Evolutionary conservation across 106 monocot genomes (phyloP), one percentile per base, ranked within the genome.

Genomic region (Dendrobium catenatum): DNA sequence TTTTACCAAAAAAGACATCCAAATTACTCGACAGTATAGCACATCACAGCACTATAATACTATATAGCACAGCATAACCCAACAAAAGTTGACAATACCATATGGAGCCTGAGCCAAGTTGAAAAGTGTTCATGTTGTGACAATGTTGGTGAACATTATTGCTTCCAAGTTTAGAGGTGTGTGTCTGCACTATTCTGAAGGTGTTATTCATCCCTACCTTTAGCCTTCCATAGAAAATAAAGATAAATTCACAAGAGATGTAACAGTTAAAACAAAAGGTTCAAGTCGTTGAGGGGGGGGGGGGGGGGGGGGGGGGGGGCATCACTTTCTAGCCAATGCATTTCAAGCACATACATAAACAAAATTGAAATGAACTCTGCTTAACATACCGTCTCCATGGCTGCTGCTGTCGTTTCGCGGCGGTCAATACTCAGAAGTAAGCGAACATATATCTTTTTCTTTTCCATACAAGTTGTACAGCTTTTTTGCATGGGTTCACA

Each of bases 371-470:
- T 51, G 0, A 51, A 49, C 75, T 29, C 46, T 29, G 47, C 72
- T 40, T 42, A 75, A 83, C 87, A 76, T 87, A 99, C 95, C 42
- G 99, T 99, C 86, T 93, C 99, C 58, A 99, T 78, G 80, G 99
- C 99, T 68, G 99, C 85, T 72, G 70, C 76, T 82, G 91, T 95
- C 10, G 93, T 84, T 81, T 99, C 95, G 29, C 93, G 93, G 18
- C 95, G 95, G 27, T 99, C 95, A 84, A 95, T 95, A 76, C 99
- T 99, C 41, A 99, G 67, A 82, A 99, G 91, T 85, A 95, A 83
- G 20, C 90, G 83, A 40, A 93, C 86, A 79, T 83, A 88, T 81
- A 95, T 99, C 79, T 86, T 93, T 56, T 93, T 99, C 79, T 78
- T 97, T 55, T 88, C 81, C 2, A n/a, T 68, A 83, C 42, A 42